A percentile compares a stretch with the other conserved stretches of the same genome.
Evolutionary conservation across 176 grass and related monocot species (phyloP).

Genomic region (Aechmea fasciata): DNA sequence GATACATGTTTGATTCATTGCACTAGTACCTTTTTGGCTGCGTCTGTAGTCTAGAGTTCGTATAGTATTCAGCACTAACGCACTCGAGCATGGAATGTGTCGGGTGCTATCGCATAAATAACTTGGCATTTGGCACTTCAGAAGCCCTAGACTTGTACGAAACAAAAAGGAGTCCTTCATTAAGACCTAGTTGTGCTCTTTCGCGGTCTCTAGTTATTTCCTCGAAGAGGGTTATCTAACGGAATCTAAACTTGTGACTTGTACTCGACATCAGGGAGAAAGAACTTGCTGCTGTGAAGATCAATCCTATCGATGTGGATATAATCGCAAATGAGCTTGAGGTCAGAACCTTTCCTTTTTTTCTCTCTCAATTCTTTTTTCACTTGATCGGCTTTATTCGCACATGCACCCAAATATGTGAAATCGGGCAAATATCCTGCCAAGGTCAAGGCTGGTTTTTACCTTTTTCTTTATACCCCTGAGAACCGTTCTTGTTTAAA

Average conservation of each 20-base stretch:
- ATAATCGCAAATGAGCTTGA: conserved; percentile 88
- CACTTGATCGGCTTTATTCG: not conserved
- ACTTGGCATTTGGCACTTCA: no score
- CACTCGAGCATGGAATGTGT: no score
- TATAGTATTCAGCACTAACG: no score
- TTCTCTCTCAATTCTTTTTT: not conserved
- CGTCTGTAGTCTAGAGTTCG: no score
- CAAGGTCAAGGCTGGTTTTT: not conserved
- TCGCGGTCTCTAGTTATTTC: not conserved
- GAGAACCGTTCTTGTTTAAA: not conserved
- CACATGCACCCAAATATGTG: no score
- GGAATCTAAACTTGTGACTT: conserved; percentile 1
- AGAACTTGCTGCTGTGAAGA: conserved; percentile 92
- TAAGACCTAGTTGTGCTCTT: conserved; percentile 1
- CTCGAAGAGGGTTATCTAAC: not conserved
- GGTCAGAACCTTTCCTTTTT: conserved; percentile 27
- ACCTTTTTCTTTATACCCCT: conserved; percentile 18
- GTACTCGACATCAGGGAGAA: conserved; percentile 48
- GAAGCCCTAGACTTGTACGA: no score
- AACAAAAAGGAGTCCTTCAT: no score
- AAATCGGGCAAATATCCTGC: no score
- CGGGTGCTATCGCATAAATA: no score
- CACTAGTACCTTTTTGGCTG: no score
- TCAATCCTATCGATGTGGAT: conserved; percentile 84
- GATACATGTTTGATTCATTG: no score